These are phyloP conservation scores for Daldinia caldariorum DNA, from an alignment of 495 filamentous ascomycete species.

Conservation along the genomic window DNA sequence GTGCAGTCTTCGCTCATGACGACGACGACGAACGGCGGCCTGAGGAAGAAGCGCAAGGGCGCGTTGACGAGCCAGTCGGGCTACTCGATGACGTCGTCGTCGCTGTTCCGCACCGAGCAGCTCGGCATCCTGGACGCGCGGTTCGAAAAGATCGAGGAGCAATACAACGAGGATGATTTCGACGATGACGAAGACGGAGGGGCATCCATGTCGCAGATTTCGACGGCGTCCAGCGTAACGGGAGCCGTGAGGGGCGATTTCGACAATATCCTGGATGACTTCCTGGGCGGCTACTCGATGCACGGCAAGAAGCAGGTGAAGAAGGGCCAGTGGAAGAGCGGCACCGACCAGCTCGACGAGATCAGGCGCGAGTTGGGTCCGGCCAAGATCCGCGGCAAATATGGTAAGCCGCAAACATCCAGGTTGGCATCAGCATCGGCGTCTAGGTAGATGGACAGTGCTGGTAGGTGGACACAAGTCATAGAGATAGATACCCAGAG, in stretches of 20 bases:
- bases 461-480: no score
- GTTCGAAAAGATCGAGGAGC: constrained; percentile 88
- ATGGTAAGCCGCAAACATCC: constrained; percentile 15
- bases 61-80: constrained; percentile 86
- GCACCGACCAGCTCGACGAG: constrained; percentile 90
- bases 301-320: constrained; percentile 83
- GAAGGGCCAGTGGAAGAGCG: constrained; percentile 82
- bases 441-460: constrained; percentile 26
- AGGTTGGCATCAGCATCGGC: constrained; percentile 32
- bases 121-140: constrained; percentile 84
- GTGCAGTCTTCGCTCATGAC: constrained; percentile 81
- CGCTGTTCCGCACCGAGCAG: constrained; percentile 88
- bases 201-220: constrained; percentile 55
- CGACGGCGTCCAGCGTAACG: constrained; percentile 61
- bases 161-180: constrained; percentile 65
- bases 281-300: constrained; percentile 79
- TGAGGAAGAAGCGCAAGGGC: constrained; percentile 89
- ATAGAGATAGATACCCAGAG: constrained; percentile 36
- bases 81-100: constrained; percentile 97
- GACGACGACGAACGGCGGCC: constrained; percentile 75
- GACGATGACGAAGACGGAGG: constrained; percentile 62
- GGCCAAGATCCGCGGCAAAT: constrained; percentile 61
- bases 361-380: constrained; percentile 82
- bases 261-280: constrained; percentile 91
- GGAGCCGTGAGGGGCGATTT: constrained; percentile 76